phyloP scores from a whole-genome alignment of 176 grass and related monocot species.

The Triticum aestivum region IWGSC_CS_RefSeq_v2.1 NC_057798.1:400385695-400386194 shows the following conservation, averaged over 20 bases:
- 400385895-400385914: not conserved
- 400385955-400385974: not conserved
- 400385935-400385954: not conserved
- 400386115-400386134: not conserved
- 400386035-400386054: conserved; percentile 40
- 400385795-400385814: conserved; percentile 17
- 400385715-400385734: conserved; percentile 34
- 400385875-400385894: conserved; percentile 35
- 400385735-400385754: conserved; percentile 32
- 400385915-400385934: conserved; percentile 22
- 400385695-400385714: conserved; percentile 52
- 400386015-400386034: conserved; percentile 42
- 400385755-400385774: conserved; percentile 37
- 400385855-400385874: conserved; percentile 51
- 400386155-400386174: conserved; percentile 43
- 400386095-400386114: not conserved
- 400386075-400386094: conserved; percentile 49
- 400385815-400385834: not conserved
- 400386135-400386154: not conserved
- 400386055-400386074: conserved; percentile 46
- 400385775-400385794: conserved; percentile 35
- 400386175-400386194: conserved; percentile 45
- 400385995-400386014: conserved; percentile 45
- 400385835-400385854: conserved; percentile 33
- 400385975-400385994: conserved; percentile 32